Evolutionary conservation across 2,329 filamentous ascomycete species (phyloP), one percentile per base, ranked within the genome.

Genomic region (Fusarium sulawesiense): DNA sequence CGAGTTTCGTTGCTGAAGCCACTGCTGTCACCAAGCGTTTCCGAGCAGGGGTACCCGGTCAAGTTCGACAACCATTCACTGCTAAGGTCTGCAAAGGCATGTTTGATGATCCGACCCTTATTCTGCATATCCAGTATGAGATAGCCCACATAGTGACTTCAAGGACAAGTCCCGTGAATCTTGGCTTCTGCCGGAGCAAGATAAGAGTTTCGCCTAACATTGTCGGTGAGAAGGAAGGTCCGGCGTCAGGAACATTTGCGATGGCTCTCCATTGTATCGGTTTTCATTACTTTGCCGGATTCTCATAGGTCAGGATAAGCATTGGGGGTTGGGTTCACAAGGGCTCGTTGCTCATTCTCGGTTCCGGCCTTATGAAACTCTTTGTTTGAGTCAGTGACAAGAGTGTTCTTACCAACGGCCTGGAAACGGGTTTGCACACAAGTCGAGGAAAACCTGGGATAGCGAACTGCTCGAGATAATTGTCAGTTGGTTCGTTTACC

Each of bases 151-250:
- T 70, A 46, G 63, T 49, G 41, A 34, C 45, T 64, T 62, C 42
- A 62, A 48, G 50, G 30, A 34, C 45, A 60, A 56, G 56, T 50
- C 66, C 57, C 30, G 37, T 34, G 29, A 59, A 68, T 58, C 68
- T 71, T 71, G 68, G 68, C 68, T 61, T 64, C 46, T 37, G 37
- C 32, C 45, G 37, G 48, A 68, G 51, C 30, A 29, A 60, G 55
- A 70, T 68, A 63, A 65, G 60, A 60, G 40, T 56, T 58, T 56
- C 45, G 58, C 44, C 67, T 59, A 60, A 64, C 41, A 70, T 51
- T 71, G 68, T 71, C 68, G 68, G 68, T 71, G 68, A 71, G 68
- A 45, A 45, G 56, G 40, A 71, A 45, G 55, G 41, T 56, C 46
- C 56, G 56, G 56, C 34, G 47, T 53, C 48, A 56, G 51, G 23